Evolutionary conservation across 2,329 filamentous ascomycete species (phyloP).

Genomic region (Domatiomyces globalis): DNA sequence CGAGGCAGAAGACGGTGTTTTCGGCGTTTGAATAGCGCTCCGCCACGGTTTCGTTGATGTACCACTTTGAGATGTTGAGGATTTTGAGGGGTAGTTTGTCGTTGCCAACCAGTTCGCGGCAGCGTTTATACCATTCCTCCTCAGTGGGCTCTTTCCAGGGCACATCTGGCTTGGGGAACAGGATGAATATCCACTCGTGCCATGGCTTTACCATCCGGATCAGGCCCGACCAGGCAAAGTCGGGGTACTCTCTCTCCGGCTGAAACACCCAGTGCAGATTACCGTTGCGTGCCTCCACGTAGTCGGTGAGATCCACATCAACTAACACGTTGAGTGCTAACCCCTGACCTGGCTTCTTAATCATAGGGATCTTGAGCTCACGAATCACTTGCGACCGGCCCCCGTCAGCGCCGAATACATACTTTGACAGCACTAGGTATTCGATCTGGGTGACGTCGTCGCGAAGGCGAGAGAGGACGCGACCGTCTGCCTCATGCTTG

Average conservation of each 20-base stretch:
- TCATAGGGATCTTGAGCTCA: constrained; percentile 35
- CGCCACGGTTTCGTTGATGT: constrained; percentile 47
- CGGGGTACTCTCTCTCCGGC: constrained; percentile 38
- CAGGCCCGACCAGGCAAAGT: constrained; percentile 38
- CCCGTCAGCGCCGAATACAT: constrained; percentile 47
- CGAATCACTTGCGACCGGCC: constrained; percentile 33
- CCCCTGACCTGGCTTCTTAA: constrained; percentile 33
- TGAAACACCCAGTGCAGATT: constrained; percentile 49
- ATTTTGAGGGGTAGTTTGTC: constrained; percentile 38
- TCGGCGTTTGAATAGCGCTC: constrained; percentile 38
- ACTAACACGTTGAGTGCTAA: constrained; percentile 38
- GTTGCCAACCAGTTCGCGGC: constrained; percentile 42
- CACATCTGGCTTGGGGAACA: constrained; percentile 31
- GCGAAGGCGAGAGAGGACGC: constrained; percentile 24
- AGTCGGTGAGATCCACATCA: constrained; percentile 37
- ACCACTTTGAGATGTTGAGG: constrained; percentile 43
- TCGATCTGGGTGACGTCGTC: constrained; percentile 23
- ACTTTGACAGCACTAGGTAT: constrained; percentile 30
- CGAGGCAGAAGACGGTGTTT: constrained; percentile 25
- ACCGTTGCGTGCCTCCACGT: constrained; percentile 37
- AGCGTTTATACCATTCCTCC: constrained; percentile 34
- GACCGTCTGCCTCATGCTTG: constrained; percentile 19
- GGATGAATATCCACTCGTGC: constrained; percentile 48
- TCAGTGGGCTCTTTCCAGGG: constrained; percentile 29
- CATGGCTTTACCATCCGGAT: constrained; percentile 50